These are phyloP conservation scores for Xylariaceae sp. DNA, from an alignment of 2,329 filamentous ascomycete genomes.

Conservation along the genomic window DNA sequence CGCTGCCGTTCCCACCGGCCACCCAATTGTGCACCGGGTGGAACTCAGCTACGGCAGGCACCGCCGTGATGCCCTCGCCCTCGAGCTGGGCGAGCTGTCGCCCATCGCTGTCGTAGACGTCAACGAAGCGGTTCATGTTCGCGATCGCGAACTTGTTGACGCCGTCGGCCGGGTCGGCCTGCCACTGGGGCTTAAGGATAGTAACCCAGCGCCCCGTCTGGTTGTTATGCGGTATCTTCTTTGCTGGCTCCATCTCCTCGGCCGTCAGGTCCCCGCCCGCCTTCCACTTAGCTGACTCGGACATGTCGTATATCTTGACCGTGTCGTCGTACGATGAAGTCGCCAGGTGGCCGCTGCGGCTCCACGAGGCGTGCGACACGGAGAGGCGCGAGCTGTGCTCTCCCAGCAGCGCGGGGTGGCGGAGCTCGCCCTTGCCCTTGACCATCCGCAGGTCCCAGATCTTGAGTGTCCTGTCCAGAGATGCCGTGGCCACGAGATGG, in stretches of 20 bases:
- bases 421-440: constrained; percentile 49
- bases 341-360: constrained; percentile 73
- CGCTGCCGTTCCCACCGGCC: constrained; percentile 81
- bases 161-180: constrained; percentile 66
- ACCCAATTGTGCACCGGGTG: constrained; percentile 88
- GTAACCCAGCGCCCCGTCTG: constrained; percentile 95
- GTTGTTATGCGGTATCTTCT: constrained; percentile 77
- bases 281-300: constrained; percentile 51
- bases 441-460: constrained; percentile 83
- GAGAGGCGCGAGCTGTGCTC: constrained; percentile 77
- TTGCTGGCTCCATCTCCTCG: constrained; percentile 59
- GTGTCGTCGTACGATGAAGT: constrained; percentile 94
- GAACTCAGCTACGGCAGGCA: constrained; percentile 86
- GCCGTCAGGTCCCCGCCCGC: constrained; percentile 50
- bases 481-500: constrained; percentile 81
- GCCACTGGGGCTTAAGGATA: constrained; percentile 79
- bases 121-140: constrained; percentile 97
- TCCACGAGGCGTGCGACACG: constrained; percentile 90
- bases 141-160: constrained; percentile 86
- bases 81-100: constrained; percentile 83
- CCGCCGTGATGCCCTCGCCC: constrained; percentile 85
- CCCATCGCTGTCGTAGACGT: constrained; percentile 75
- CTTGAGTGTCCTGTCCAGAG: constrained; percentile 79
- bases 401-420: constrained; percentile 63
- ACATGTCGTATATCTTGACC: constrained; percentile 83